phyloP scores from a whole-genome alignment of 331 rosid genomes.

The Saraca asoca region DNA sequence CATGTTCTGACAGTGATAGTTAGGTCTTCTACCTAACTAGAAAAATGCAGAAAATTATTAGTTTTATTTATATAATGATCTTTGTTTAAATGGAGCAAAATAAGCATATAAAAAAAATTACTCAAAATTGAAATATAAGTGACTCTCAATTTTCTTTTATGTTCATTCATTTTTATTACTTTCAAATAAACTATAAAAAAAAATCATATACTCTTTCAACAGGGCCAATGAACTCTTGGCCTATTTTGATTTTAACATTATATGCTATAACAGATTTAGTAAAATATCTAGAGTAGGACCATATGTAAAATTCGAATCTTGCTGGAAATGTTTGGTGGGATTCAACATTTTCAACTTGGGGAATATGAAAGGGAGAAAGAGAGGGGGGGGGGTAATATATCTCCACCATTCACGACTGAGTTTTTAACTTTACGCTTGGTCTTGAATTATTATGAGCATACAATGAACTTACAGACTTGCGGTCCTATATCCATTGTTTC shows the following conservation, averaged over 20 bases:
- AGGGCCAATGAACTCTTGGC: background rate
- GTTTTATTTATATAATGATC: too few species aligned
- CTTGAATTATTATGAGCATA: slow-evolving; percentile 20
- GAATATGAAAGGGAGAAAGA: too few species aligned
- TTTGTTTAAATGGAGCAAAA: too few species aligned
- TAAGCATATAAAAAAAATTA: too few species aligned
- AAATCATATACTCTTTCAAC: background rate
- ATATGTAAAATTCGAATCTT: slow-evolving; percentile 22
- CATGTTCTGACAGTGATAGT: slow-evolving; percentile 45
- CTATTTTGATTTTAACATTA: slow-evolving; percentile 1
- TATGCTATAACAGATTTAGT: slow-evolving; percentile 1
- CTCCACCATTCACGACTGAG: slow-evolving; percentile 37
- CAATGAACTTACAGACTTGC: slow-evolving; percentile 16
- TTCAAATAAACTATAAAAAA: too few species aligned
- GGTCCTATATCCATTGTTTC: slow-evolving; percentile 2
- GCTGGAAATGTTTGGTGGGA: slow-evolving; percentile 25
- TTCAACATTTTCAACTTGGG: slow-evolving; percentile 14
- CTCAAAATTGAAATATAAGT: too few species aligned
- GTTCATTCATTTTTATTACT: too few species aligned
- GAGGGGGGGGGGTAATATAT: slow-evolving; percentile 29
- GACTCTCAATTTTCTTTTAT: too few species aligned
- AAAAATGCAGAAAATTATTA: too few species aligned
- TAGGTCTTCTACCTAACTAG: slow-evolving; percentile 45
- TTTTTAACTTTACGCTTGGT: slow-evolving; percentile 16
- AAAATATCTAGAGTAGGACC: slow-evolving; percentile 27